Conservation (phyloP, 2,329 filamentous ascomycete species). For the Coniella lustricola region DNA sequence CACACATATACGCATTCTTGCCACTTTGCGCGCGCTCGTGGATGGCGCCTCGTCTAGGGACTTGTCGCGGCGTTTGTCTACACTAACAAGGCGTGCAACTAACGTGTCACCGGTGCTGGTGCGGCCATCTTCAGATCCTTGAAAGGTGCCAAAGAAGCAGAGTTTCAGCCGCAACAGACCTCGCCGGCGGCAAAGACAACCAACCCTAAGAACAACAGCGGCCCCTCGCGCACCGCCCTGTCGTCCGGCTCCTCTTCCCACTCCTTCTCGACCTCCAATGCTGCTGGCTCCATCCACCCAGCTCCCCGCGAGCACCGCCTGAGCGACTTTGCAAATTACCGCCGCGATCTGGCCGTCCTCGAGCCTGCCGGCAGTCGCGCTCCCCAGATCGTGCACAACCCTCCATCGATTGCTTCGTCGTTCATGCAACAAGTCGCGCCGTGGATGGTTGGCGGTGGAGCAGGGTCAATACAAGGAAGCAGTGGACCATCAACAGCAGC, state of each 20-base stretch:
- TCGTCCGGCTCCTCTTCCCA: constrained; percentile 35
- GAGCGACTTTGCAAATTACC: constrained; percentile 61
- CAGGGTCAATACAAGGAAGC: neutral
- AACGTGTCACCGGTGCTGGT: constrained; percentile 22
- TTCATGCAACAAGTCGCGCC: constrained; percentile 47
- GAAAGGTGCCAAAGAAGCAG: constrained; percentile 32
- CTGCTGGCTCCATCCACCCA: constrained; percentile 28
- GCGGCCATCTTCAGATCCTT: constrained; percentile 23
- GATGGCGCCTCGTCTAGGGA: too few relatives aligned
- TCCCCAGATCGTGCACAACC: constrained; percentile 42
- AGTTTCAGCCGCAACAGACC: constrained; percentile 27
- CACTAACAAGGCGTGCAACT: constrained; percentile 17
- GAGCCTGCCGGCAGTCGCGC: constrained; percentile 52
- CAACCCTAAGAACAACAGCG: constrained; percentile 19
- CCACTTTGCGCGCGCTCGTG: too few relatives aligned
- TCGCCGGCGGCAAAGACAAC: constrained; percentile 38
- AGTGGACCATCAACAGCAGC: constrained; percentile 23
- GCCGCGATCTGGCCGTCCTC: constrained; percentile 63
- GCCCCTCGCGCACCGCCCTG: constrained; percentile 36
- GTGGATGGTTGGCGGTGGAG: constrained; percentile 41
- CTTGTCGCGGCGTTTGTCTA: neutral
- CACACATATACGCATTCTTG: too few relatives aligned
- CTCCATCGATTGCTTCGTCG: constrained; percentile 41
- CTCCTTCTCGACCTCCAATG: constrained; percentile 28
- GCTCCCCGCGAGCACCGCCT: constrained; percentile 44